Evolutionary conservation across 306 rosid genomes (phyloP).

Genomic region (Oxytropis ochrocephala): DNA sequence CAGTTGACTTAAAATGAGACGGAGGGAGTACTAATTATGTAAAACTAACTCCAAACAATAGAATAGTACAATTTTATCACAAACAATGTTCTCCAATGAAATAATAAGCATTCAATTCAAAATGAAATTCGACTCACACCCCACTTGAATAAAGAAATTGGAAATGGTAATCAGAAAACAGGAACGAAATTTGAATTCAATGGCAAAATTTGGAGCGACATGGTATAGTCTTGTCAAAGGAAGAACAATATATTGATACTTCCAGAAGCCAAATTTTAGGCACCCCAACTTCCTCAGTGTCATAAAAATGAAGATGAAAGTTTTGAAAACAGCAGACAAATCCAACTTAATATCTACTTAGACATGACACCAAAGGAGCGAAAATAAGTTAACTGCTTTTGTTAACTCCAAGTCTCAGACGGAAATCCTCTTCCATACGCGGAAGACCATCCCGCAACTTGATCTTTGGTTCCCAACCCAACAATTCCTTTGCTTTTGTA

Average conservation of each 20-base stretch:
- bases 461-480: slow-evolving; percentile 58
- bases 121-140: neutral
- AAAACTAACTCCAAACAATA: neutral
- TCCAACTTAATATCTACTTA: neutral
- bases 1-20: too few species aligned
- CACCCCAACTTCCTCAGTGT: neutral
- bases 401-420: slow-evolving; percentile 45
- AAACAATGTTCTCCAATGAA: neutral
- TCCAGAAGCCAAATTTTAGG: neutral
- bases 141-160: neutral
- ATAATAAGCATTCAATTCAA: neutral
- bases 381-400: slow-evolving; percentile 23
- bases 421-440: slow-evolving; percentile 65
- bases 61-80: neutral
- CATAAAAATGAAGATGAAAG: neutral
- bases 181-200: neutral
- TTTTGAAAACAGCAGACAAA: neutral
- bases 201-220: slow-evolving; percentile 13
- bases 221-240: neutral
- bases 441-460: slow-evolving; percentile 54
- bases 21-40: too few species aligned
- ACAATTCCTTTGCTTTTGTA: slow-evolving; percentile 47
- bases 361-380: neutral
- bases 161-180: neutral
- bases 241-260: neutral